Evolutionary conservation across 2,329 filamentous ascomycete species (phyloP).

Genomic region (Phaeosphaeria sp.): DNA sequence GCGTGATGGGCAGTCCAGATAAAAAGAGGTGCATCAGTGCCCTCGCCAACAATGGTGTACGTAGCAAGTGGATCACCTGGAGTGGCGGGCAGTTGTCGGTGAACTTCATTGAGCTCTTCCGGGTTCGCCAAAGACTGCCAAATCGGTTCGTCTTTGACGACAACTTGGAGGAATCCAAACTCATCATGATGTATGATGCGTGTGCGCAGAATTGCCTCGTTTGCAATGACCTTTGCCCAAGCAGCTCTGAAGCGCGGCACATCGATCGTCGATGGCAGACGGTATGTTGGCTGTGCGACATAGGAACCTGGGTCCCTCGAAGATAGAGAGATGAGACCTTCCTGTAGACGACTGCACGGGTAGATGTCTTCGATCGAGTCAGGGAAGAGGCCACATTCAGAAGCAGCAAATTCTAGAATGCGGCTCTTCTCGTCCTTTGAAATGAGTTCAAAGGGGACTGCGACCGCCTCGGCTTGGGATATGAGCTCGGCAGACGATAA

Average conservation of each 20-base stretch:
- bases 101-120: conserved; percentile 32
- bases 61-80: conserved; percentile 35
- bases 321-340: conserved; percentile 41
- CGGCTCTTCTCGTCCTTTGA: conserved; percentile 16
- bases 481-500: conserved; percentile 29
- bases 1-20: conserved; percentile 48
- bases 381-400: conserved; percentile 34
- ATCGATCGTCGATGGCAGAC: conserved; percentile 37
- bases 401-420: conserved; percentile 33
- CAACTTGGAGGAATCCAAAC: conserved; percentile 44
- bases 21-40: conserved; percentile 26
- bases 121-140: conserved; percentile 29
- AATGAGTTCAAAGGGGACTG: conserved; percentile 35
- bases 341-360: conserved; percentile 41
- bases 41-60: conserved; percentile 31
- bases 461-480: conserved; percentile 16
- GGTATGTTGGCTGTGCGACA: conserved; percentile 50
- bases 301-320: conserved; percentile 42
- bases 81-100: conserved; percentile 36
- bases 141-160: conserved; percentile 26
- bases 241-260: conserved; percentile 50
- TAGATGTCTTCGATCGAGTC: conserved; percentile 41
- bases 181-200: conserved; percentile 44
- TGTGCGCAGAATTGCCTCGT: conserved; percentile 57
- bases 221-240: conserved; percentile 54